phyloP scores from a whole-genome alignment of 2,329 filamentous ascomycete species.

The Aspergillus quadrilineatus region DNA sequence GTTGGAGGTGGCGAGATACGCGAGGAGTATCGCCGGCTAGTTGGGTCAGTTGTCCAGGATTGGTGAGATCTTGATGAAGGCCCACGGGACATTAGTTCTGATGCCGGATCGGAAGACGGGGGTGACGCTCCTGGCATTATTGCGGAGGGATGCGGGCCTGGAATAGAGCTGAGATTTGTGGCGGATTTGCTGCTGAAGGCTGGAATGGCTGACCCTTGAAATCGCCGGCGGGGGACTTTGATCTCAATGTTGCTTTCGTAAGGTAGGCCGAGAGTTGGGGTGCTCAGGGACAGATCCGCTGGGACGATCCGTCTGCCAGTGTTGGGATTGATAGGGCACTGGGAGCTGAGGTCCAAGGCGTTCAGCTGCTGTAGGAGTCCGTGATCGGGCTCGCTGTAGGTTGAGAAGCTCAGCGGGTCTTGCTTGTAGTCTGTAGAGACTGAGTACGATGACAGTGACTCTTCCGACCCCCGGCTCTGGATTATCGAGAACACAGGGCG shows the following conservation, averaged over 20 bases:
- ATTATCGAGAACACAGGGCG: slow-evolving; percentile 15
- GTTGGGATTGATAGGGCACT: slow-evolving; percentile 25
- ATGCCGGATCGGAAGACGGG: slow-evolving; percentile 29
- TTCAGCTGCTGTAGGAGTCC: slow-evolving; percentile 21
- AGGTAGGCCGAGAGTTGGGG: slow-evolving; percentile 29
- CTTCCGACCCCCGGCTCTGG: slow-evolving; percentile 31
- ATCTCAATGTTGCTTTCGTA: slow-evolving; percentile 38
- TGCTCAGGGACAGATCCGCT: slow-evolving; percentile 28
- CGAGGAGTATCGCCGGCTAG: slow-evolving; percentile 19
- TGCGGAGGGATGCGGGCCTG: slow-evolving; percentile 31
- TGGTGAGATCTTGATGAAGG: slow-evolving; percentile 35
- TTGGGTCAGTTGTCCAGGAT: slow-evolving; percentile 40
- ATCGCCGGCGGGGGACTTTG: slow-evolving; percentile 25
- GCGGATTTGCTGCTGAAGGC: slow-evolving; percentile 15
- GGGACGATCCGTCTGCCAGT: slow-evolving; percentile 15
- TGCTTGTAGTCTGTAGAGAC: slow-evolving; percentile 29
- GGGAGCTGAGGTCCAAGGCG: slow-evolving; percentile 21
- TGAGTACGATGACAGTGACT: slow-evolving; percentile 30
- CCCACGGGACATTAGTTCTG: slow-evolving; percentile 36
- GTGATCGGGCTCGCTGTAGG: slow-evolving; percentile 34
- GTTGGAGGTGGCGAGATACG: slow-evolving; percentile 26
- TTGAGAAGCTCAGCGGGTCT: slow-evolving; percentile 30
- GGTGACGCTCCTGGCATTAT: slow-evolving; percentile 36
- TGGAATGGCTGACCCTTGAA: slow-evolving; percentile 13
- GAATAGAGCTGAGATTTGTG: slow-evolving; percentile 13